These are phyloP conservation scores for Rhizoctonia solani DNA, from an alignment of 1,284 basidiomycete genomes.

Conservation along the genomic window DNA sequence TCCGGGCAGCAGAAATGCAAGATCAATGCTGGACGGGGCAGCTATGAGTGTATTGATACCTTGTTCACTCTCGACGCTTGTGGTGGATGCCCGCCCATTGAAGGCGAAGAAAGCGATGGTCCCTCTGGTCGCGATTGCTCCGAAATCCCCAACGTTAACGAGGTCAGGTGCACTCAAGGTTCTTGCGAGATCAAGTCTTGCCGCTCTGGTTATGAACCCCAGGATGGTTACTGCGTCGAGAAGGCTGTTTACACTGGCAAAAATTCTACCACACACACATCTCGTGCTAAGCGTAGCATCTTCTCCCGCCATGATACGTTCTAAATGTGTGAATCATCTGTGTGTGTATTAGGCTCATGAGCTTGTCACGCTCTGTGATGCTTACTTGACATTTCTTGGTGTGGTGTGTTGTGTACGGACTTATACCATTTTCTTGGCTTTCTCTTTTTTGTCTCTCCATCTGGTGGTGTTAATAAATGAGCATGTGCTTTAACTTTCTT, in stretches of 20 bases:
- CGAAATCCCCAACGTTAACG: conserved; percentile 14
- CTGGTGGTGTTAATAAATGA: no score
- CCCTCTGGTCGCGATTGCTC: conserved; percentile 8
- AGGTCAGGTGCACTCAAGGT: conserved; percentile 4
- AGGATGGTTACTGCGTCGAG: not conserved
- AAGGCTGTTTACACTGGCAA: not conserved
- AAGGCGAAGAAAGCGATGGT: not conserved
- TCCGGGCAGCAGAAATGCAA: not conserved
- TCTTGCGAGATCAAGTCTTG: conserved; percentile 12
- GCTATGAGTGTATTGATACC: conserved; percentile 14
- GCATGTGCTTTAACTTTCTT: no score
- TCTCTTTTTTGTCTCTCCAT: no score
- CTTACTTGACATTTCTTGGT: not conserved
- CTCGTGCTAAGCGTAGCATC: conserved; percentile 12
- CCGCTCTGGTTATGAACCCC: conserved; percentile 3
- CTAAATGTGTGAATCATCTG: no score
- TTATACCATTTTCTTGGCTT: not conserved
- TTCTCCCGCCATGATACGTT: conserved; percentile 8
- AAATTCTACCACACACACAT: not conserved
- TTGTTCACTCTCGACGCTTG: conserved; percentile 17
- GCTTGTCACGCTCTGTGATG: not conserved
- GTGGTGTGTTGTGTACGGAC: not conserved
- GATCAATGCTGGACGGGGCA: not conserved
- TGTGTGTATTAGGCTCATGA: no score
- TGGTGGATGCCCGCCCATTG: conserved; percentile 13